Evolutionary conservation across 495 filamentous ascomycete genomes (phyloP), one percentile per base, ranked within the genome.

Genomic region (Penicillium malachiteum): DNA sequence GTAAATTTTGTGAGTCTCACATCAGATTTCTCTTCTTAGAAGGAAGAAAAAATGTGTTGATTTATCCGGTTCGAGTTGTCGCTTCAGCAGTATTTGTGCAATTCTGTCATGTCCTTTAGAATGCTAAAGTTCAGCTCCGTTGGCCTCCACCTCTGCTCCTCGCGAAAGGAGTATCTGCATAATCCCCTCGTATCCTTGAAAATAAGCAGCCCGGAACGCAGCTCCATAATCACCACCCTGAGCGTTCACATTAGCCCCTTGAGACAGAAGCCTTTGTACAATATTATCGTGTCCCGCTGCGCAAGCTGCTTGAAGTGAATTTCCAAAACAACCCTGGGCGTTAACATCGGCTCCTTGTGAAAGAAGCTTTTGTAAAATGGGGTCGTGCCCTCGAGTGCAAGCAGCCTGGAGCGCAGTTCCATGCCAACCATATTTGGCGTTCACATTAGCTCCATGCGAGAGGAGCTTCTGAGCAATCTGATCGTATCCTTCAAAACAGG

Each of bases 321-420:
- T 48, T 32, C 45, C 13, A 9, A 16, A 3, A 11, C 30, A 11
- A 48, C 30, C 5, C 11, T 48, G 45, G 14, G 45, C 30, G 30
- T 48, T 48, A 30, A 48, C 7, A 9, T 48, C 14, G 12, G 45
- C 21, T 34, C 45, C 45, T 14, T 14, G 6, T 8, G 32, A 7
- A 11, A 48, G 13, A 7, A 48, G 30, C 9, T 11, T 6, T 30
- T 34, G 30, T 30, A 48, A 3, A 17, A 48, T 34, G 3, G 32
- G 32, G 3, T 48, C 45, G 45, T 48, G 45, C 11, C 45, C 45
- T 34, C 30, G n/a, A 32, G 45, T n/a, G n/a, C n/a, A 48, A 9
- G 45, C 45, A 5, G 45, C 45, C 12, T 48, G 30, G 18, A 48
- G 45, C 10, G 45, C 45, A 48, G 32, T 48, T 33, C 30, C 45